phyloP scores from a whole-genome alignment of 371 early-diverging fungal species.

The Gilbertella persicaria region DNA sequence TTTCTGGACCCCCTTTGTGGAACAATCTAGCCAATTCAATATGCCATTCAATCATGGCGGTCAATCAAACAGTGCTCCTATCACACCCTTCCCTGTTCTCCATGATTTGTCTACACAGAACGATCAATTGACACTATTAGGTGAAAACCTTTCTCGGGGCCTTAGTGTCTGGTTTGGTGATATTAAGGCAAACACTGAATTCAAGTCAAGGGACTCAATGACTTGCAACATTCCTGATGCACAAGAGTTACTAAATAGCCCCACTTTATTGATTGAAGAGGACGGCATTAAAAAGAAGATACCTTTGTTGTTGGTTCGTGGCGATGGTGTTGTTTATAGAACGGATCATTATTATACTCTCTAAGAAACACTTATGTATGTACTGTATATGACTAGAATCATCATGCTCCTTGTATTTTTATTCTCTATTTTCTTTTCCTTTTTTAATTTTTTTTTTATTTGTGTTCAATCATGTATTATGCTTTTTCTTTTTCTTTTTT shows the following conservation, averaged over 20 bases:
- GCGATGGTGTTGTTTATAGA: constrained; percentile 68
- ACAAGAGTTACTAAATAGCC: constrained; percentile 26
- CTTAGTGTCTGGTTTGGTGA: constrained; percentile 75
- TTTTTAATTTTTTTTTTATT: neutral
- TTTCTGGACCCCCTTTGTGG: constrained; percentile 59
- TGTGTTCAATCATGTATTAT: neutral
- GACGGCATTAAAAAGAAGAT: constrained; percentile 36
- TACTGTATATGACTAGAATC: neutral
- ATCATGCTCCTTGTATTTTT: neutral
- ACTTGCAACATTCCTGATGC: constrained; percentile 47
- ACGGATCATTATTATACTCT: constrained; percentile 51
- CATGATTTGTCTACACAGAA: constrained; percentile 15
- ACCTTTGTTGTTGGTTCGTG: constrained; percentile 64
- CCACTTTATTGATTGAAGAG: constrained; percentile 25
- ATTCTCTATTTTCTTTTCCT: neutral
- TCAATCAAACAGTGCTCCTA: constrained; percentile 12
- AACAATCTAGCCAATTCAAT: constrained; percentile 12
- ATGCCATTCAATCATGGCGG: constrained; percentile 11
- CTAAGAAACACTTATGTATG: constrained; percentile 17
- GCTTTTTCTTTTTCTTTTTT: constrained; percentile 1
- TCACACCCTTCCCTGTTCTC: constrained; percentile 41
- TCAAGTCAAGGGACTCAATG: constrained; percentile 49
- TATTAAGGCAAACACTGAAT: constrained; percentile 54
- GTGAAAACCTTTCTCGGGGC: constrained; percentile 67
- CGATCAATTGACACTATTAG: constrained; percentile 46